Conservation (phyloP, 2,329 filamentous ascomycete genomes). For the Acarospora socialis region DNA sequence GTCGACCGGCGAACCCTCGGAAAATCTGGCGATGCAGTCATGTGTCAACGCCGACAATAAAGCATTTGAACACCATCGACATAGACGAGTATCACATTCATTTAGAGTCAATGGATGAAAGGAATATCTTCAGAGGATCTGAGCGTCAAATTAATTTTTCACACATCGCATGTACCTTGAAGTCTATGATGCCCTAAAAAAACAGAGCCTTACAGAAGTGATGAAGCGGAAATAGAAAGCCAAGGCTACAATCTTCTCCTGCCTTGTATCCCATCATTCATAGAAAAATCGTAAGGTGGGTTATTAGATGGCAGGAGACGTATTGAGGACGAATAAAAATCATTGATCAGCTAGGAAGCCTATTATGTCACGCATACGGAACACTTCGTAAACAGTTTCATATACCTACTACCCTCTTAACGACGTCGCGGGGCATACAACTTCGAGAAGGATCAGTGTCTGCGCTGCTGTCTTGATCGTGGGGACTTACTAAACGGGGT, state of each 20-base stretch:
- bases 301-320: conserved; percentile 58
- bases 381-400: conserved; percentile 18
- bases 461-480: conserved; percentile 15
- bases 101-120: too few species aligned
- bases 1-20: too few species aligned
- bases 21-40: too few species aligned
- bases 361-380: conserved; percentile 2
- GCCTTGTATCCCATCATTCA: conserved; percentile 57
- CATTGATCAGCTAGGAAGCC: conserved; percentile 4
- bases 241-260: conserved; percentile 44
- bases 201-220: conserved; percentile 10
- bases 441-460: conserved; percentile 19
- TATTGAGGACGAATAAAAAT: conserved; percentile 8
- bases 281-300: conserved; percentile 36
- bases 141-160: too few species aligned
- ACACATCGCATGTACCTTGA: conserved; percentile 1
- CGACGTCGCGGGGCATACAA: conserved; percentile 59
- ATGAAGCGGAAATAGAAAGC: conserved; percentile 24
- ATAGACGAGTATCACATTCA: too few species aligned
- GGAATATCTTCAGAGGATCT: too few species aligned
- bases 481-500: conserved; percentile 63
- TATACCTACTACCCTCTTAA: conserved; percentile 41
- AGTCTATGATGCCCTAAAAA: conserved; percentile 1
- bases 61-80: too few species aligned
- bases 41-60: too few species aligned